Percentiles rank a stretch among this genome's conserved stretches.
Evolutionary conservation across 306 rosid species (phyloP).

Genomic region (Albizia julibrissin): DNA sequence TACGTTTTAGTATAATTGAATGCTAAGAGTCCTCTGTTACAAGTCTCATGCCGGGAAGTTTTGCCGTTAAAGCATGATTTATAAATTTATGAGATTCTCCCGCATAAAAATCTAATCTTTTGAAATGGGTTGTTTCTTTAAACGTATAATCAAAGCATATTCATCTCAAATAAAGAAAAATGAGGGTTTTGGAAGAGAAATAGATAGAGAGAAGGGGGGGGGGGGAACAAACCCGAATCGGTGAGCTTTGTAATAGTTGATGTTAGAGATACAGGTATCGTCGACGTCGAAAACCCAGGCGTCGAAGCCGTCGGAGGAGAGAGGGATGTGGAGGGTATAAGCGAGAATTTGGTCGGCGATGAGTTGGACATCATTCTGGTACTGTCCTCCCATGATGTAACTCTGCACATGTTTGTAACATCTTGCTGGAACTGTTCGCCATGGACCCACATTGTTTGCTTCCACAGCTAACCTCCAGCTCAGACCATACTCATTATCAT

Average conservation of each 20-base stretch:
- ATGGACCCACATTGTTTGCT: constrained; percentile 40
- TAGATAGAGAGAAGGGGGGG: background rate
- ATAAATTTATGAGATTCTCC: too few relatives aligned
- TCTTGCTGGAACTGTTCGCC: constrained; percentile 38
- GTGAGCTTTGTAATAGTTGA: constrained; percentile 50
- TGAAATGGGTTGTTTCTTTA: too few relatives aligned
- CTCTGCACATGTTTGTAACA: constrained; percentile 38
- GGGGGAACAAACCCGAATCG: constrained; percentile 57
- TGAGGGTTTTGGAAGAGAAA: too few relatives aligned
- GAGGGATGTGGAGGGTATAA: constrained; percentile 38
- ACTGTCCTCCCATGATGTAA: constrained; percentile 72
- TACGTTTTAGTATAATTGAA: too few relatives aligned
- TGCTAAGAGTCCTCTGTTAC: too few relatives aligned
- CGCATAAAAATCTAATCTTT: too few relatives aligned
- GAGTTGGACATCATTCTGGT: constrained; percentile 48
- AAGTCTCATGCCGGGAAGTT: too few relatives aligned
- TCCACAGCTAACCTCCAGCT: constrained; percentile 80
- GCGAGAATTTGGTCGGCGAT: constrained; percentile 39
- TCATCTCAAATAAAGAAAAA: too few relatives aligned
- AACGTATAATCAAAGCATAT: too few relatives aligned
- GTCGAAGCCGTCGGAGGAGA: constrained; percentile 45
- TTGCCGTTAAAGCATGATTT: too few relatives aligned
- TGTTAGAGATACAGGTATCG: constrained; percentile 85
- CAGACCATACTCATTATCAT: constrained; percentile 35
- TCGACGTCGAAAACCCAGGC: constrained; percentile 86